These are phyloP conservation scores for Nannochloropsis salina DNA, from an alignment of 108 stramenopile species.

Conservation along the genomic window DNA sequence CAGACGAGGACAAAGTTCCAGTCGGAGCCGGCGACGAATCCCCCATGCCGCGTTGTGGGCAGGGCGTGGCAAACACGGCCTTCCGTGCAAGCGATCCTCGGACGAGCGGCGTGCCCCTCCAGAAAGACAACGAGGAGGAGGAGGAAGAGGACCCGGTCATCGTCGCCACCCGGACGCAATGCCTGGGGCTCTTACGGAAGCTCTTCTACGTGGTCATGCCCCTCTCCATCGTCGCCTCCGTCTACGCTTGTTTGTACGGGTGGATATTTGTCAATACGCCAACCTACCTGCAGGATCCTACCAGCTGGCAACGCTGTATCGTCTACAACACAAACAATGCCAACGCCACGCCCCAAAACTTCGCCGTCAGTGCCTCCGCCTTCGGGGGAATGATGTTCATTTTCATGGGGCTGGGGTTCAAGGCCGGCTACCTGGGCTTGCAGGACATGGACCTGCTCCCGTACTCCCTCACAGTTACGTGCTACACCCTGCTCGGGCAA, in stretches of 20 bases:
- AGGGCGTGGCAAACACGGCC: background rate
- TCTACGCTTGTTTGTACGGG: constrained; percentile 17
- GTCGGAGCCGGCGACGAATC: background rate
- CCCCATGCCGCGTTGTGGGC: background rate
- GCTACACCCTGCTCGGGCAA: background rate
- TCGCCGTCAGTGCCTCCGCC: background rate
- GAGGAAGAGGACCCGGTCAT: background rate
- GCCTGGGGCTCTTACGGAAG: background rate
- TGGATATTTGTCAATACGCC: background rate
- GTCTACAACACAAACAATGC: constrained; percentile 2
- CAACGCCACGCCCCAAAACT: background rate
- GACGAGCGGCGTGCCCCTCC: background rate
- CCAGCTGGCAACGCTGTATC: constrained; percentile 8
- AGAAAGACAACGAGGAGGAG: background rate
- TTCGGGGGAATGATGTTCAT: constrained; percentile 14
- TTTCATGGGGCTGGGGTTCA: background rate
- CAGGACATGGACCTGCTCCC: background rate
- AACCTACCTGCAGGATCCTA: background rate
- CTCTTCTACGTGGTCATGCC: constrained; percentile 12
- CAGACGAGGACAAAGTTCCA: background rate
- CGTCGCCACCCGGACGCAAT: background rate
- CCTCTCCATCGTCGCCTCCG: background rate
- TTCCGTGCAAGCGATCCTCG: background rate
- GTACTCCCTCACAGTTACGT: background rate
- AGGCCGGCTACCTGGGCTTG: background rate